These are phyloP conservation scores for Globisporangium viniferum DNA, from an alignment of 352 stramenopile species.

Conservation along the genomic window DNA sequence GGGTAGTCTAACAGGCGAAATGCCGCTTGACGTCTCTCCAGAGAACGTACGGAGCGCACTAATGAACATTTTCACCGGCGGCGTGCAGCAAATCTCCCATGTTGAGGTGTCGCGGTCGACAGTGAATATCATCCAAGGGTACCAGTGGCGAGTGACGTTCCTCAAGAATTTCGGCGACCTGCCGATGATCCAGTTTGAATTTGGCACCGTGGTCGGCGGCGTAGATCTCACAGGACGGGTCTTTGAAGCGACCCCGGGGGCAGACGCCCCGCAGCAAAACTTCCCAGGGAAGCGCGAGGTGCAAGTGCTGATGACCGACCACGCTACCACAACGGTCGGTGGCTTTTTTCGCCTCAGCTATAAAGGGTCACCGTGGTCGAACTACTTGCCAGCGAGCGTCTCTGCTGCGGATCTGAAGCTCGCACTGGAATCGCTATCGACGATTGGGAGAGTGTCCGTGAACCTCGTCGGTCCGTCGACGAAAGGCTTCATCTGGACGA, in stretches of 20 bases:
- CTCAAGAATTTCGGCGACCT: constrained; percentile 50
- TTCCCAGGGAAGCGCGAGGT: constrained; percentile 70
- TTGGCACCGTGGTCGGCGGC: constrained; percentile 26
- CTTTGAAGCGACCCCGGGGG: constrained; percentile 48
- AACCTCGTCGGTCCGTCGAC: constrained; percentile 23
- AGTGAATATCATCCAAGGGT: constrained; percentile 61
- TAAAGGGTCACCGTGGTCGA: constrained; percentile 67
- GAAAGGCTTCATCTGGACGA: constrained; percentile 62
- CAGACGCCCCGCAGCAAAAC: constrained; percentile 30
- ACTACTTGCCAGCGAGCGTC: constrained; percentile 48
- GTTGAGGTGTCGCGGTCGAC: constrained; percentile 57
- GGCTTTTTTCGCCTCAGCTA: constrained; percentile 79
- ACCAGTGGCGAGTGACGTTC: constrained; percentile 81
- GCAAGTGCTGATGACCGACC: constrained; percentile 67
- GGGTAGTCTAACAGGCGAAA: constrained; percentile 49
- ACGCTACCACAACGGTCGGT: constrained; percentile 27
- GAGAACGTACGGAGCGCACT: constrained; percentile 83
- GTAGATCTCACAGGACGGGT: constrained; percentile 33
- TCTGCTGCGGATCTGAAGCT: constrained; percentile 40
- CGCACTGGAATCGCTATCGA: constrained; percentile 61
- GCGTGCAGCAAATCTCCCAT: constrained; percentile 28
- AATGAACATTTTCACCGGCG: constrained; percentile 76
- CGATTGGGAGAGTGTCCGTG: constrained; percentile 55
- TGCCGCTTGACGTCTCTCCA: constrained; percentile 72
- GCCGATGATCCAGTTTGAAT: constrained; percentile 58